Base-by-base conservation (phyloP, 164 flowering plant genomes). In the Vitis riparia region DNA sequence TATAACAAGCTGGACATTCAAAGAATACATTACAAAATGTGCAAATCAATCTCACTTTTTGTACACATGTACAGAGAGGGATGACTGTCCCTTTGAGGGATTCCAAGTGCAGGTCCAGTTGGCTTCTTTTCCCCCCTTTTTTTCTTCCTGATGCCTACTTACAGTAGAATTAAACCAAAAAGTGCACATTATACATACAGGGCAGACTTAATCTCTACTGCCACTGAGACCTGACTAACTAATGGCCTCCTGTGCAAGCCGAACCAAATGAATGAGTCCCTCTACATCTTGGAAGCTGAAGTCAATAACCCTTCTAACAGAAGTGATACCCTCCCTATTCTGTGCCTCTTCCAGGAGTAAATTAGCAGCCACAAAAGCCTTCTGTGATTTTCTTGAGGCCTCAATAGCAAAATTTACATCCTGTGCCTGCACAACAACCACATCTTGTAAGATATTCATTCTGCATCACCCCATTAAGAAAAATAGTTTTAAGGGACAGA, bases 231-330 rank as follows among this genome's bases (percentile, higher is more conserved):
- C 84, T 65, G 74, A 79, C 66, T 73, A 81, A 74, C 79, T 76
- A 70, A 86, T 80, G 55, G 86, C 84, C 74, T 85, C 87, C 80
- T 75, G 76, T 49, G 98, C 97, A 68, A 75, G 75, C 84, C 83
- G 82, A 55, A 89, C 91, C 77, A 89, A 79, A 60, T 74, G 84
- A 63, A 88, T 62, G 8, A 94, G 68, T 61, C 80, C 87, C 27
- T 82, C 88, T 13, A 92, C 80, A 71, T 94, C 92, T 69, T 94
- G 93, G 83, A 87, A 90, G 78, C 82, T 85, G 81, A 86, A 89
- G 74, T 94, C 96, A 71, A 92, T 68, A n/a, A 80, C 98, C 68
- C 72, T 86, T 65, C 75, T 88, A 53, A 88, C 79, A 67, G 84
- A 73, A 70, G 76, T 29, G 44, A 86, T 78, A 52, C 66, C 78